Conservation (phyloP, 2,329 filamentous ascomycete genomes). For the Claviceps fusiformis region DNA sequence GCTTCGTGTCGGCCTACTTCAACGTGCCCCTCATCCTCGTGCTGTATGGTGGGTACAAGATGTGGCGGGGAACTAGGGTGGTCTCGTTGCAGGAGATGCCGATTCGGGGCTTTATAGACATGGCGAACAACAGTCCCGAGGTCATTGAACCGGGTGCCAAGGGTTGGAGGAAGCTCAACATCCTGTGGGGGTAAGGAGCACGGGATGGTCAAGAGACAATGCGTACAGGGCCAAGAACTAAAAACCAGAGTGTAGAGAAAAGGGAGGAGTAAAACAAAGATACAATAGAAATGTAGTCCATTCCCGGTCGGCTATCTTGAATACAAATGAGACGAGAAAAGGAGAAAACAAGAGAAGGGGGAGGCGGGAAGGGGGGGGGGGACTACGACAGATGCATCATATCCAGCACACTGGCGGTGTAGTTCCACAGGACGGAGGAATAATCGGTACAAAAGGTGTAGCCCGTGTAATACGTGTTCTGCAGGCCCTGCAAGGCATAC, state of each 20-base stretch:
- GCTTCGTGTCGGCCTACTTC: conserved; percentile 47
- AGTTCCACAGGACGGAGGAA: conserved; percentile 13
- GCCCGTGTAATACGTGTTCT: conserved; percentile 24
- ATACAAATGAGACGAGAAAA: too few species aligned
- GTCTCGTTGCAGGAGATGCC: conserved; percentile 9
- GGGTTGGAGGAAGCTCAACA: conserved; percentile 9
- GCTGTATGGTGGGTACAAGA: conserved; percentile 43
- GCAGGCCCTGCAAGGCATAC: conserved; percentile 19
- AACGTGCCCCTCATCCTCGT: conserved; percentile 41
- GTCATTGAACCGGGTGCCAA: neutral
- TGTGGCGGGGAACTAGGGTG: conserved; percentile 14
- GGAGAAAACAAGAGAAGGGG: neutral
- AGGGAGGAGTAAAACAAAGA: too few species aligned
- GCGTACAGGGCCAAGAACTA: too few species aligned
- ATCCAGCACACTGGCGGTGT: conserved; percentile 9
- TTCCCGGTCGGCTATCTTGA: too few species aligned
- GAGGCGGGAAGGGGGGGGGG: too few species aligned
- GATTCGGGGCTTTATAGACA: conserved; percentile 9
- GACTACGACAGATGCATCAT: neutral
- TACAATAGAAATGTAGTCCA: too few species aligned
- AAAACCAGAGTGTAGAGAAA: too few species aligned
- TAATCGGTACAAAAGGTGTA: conserved; percentile 12
- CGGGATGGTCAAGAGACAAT: too few species aligned
- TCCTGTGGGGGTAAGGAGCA: conserved; percentile 7
- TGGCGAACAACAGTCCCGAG: conserved; percentile 7